Evolutionary conservation across 148 eudicot species (phyloP).

Genomic region (Selenicereus undatus): DNA sequence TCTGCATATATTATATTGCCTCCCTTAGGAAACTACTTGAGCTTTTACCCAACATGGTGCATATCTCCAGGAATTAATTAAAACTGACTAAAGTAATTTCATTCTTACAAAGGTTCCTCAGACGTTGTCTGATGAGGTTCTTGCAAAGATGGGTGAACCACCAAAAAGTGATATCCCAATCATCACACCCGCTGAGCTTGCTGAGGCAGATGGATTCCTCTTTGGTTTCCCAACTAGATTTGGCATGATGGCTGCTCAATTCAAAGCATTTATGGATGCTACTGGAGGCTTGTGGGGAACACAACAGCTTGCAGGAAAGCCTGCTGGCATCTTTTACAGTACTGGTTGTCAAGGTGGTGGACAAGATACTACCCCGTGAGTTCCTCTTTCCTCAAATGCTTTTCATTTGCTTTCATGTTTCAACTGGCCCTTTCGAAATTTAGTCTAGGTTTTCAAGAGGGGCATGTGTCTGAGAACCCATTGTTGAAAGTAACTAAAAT

Average conservation of each 20-base stretch:
- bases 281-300: conserved; percentile 68
- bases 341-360: conserved; percentile 86
- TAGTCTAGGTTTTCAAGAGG: no score
- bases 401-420: not conserved
- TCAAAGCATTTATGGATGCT: conserved; percentile 69
- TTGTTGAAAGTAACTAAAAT: not conserved
- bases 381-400: not conserved
- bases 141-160: conserved; percentile 65
- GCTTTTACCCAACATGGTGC: no score
- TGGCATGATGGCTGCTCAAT: conserved; percentile 80
- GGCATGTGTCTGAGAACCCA: not conserved
- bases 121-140: conserved; percentile 50
- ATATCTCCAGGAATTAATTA: no score
- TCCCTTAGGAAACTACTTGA: no score
- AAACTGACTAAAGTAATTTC: not conserved
- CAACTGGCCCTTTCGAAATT: not conserved
- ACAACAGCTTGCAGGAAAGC: conserved; percentile 67
- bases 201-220: conserved; percentile 66
- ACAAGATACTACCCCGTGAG: conserved; percentile 78
- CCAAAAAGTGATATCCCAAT: conserved; percentile 58
- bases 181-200: conserved; percentile 44
- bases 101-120: conserved; percentile 44
- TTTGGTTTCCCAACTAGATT: conserved; percentile 78
- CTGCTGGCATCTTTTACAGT: conserved; percentile 70
- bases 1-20: not conserved